Evolutionary conservation across 331 rosid species (phyloP), one percentile per base, ranked within the genome.

Genomic region (Quercus lobata): DNA sequence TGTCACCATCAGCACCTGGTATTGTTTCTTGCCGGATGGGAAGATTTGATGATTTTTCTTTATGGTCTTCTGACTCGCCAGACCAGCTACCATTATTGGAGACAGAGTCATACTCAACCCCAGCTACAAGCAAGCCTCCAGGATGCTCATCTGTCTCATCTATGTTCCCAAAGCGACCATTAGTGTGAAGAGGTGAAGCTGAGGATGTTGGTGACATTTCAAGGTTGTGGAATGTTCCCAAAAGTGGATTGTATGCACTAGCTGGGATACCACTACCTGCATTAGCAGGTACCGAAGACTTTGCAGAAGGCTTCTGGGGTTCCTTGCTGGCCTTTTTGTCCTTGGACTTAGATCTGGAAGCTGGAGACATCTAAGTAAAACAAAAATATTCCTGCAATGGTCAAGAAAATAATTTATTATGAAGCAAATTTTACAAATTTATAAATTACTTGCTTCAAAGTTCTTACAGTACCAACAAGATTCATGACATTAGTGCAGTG

Each of bases 51-150:
- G 82, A 69, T 87, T 87, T 92, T 11, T 95, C 97, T 87, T 92
- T 96, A 73, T 92, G 99, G 77, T 93, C 98, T 81, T 93, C 99
- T 1, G 99, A 96, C 88, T 96, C 99, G 60, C 99, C 98, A 61
- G 98, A 96, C 90, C 98, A 96, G 88, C 99, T 96, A 80, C 91
- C 99, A 79, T 89, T 96, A 68, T 93, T 96, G 49, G 99, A 96
- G 87, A 93, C 91, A 80, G 98, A 88, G 90, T 96, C 99, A 86
- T 89, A 91, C 91, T 96, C 99, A 52, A 57, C 69, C 76, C 88
- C 88, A n/a, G 97, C 74, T 46, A 85, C 86, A 69, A 76, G 71
- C 4, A 88, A 86, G 80, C 85, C 89, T 55, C 85, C 97, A 41
- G 97, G 84, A 71, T 90, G 97, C 71, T 92, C 98, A 81, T 96